phyloP scores from a whole-genome alignment of 2,329 filamentous ascomycete species.

The Aspergillus pseudonomiae region DNA sequence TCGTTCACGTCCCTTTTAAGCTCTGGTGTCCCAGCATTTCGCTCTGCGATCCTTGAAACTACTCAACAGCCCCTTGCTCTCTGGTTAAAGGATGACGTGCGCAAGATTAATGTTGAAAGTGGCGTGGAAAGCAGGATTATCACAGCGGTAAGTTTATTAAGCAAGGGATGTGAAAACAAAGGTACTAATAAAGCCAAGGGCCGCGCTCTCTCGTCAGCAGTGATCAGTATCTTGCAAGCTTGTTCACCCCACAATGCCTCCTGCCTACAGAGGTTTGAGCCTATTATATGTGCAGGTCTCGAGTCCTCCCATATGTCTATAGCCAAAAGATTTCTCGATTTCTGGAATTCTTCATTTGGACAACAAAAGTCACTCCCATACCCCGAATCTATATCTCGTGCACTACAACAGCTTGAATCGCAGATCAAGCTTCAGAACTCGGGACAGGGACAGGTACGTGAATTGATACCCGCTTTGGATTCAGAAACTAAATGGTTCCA shows the following conservation, averaged over 20 bases:
- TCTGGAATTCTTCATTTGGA: conserved; percentile 75
- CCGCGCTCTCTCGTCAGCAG: conserved; percentile 35
- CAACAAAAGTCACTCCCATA: conserved; percentile 63
- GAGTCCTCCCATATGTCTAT: conserved; percentile 55
- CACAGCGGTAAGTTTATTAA: conserved; percentile 37
- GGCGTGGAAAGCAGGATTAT: conserved; percentile 35
- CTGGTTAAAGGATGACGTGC: conserved; percentile 39
- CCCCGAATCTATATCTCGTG: conserved; percentile 64
- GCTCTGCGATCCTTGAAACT: conserved; percentile 59
- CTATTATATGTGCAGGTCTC: conserved; percentile 57
- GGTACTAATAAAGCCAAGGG: conserved; percentile 33
- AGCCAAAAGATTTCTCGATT: conserved; percentile 55
- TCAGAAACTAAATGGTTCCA: conserved; percentile 4
- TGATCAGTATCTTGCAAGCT: conserved; percentile 36
- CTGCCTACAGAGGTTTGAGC: conserved; percentile 56
- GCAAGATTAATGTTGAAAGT: conserved; percentile 30
- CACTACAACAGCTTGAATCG: conserved; percentile 63
- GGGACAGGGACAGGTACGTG: conserved; percentile 29
- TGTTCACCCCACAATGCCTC: conserved; percentile 29
- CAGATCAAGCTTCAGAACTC: conserved; percentile 57
- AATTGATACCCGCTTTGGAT: conserved; percentile 13
- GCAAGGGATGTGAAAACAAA: conserved; percentile 1
- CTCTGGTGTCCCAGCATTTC: conserved; percentile 54
- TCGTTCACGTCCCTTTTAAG: conserved; percentile 58
- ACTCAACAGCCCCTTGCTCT: conserved; percentile 54